Percentiles rank a stretch among this genome's conserved stretches.
These are phyloP conservation scores for Hypericum androsaemum DNA, from an alignment of 345 rosid species.

Conservation along the genomic window DNA sequence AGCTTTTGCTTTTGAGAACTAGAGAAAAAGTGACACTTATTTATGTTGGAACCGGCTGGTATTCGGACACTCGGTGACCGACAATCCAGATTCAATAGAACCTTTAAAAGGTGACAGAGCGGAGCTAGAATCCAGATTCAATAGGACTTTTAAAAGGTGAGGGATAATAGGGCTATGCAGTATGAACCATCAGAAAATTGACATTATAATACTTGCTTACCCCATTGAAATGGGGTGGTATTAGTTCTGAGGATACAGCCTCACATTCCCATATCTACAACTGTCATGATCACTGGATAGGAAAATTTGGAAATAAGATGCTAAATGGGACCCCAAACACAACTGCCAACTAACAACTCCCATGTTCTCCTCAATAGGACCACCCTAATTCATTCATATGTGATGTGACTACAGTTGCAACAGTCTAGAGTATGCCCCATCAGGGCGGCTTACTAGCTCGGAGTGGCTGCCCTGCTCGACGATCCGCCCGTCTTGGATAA, in stretches of 20 bases:
- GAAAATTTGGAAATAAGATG: conserved; percentile 31
- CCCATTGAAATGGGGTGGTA: too few species aligned
- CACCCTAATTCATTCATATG: conserved; percentile 29
- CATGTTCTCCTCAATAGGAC: conserved; percentile 17
- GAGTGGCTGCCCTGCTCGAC: conserved; percentile 92
- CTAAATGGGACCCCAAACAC: conserved; percentile 38
- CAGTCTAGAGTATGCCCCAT: conserved; percentile 84
- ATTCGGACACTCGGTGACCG: too few species aligned
- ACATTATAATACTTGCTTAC: too few species aligned
- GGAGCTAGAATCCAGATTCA: too few species aligned
- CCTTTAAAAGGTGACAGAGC: too few species aligned
- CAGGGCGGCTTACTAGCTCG: conserved; percentile 65
- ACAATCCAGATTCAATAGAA: too few species aligned
- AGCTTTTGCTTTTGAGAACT: too few species aligned
- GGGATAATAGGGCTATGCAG: too few species aligned
- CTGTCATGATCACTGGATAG: conserved; percentile 31
- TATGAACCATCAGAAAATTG: too few species aligned
- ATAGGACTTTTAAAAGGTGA: too few species aligned
- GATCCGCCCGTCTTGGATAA: conserved; percentile 86
- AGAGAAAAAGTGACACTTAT: conserved; percentile 7
- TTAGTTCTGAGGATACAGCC: conserved; percentile 15
- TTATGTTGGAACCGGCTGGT: too few species aligned
- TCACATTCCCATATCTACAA: conserved; percentile 58
- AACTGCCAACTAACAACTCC: conserved; percentile 34
- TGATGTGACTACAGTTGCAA: conserved; percentile 84